phyloP scores from a whole-genome alignment of 805 yeast genomes.

The Lipomyces yamanashiensis region DNA sequence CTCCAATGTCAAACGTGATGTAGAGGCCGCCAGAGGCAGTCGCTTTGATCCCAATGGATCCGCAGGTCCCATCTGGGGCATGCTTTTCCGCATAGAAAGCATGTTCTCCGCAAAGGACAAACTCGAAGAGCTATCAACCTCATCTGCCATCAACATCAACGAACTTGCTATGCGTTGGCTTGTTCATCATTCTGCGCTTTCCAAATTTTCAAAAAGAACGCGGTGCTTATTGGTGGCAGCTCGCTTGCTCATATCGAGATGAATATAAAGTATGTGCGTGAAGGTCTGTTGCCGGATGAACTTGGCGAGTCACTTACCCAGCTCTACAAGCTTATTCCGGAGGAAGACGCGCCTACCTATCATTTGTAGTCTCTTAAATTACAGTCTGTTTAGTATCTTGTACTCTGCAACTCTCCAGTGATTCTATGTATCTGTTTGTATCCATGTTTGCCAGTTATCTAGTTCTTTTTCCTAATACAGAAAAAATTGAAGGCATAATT shows the following conservation, averaged over 20 bases:
- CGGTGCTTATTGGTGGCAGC: conserved; percentile 38
- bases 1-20: conserved; percentile 11
- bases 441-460: no score
- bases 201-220: conserved; percentile 36
- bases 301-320: conserved; percentile 33
- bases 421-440: no score
- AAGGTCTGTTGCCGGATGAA: conserved; percentile 38
- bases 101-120: conserved; percentile 9
- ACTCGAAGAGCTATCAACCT: conserved; percentile 6
- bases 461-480: no score
- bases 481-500: no score
- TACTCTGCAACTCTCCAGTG: no score
- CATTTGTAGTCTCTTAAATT: neutral
- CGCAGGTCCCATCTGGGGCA: neutral
- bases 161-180: conserved; percentile 38
- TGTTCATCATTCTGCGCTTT: conserved; percentile 35
- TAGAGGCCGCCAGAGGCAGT: conserved; percentile 2
- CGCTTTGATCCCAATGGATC: conserved; percentile 14
- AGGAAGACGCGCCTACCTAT: neutral
- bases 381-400: no score
- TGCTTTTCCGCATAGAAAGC: conserved; percentile 4
- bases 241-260: conserved; percentile 34
- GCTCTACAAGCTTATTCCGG: neutral
- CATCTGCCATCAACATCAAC: conserved; percentile 7
- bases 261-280: conserved; percentile 33